Percentiles rank a stretch among this genome's conserved stretches.
These are phyloP conservation scores for Wickerhamiella spandovensis DNA, from an alignment of 805 yeast genomes.

Conservation along the genomic window DNA sequence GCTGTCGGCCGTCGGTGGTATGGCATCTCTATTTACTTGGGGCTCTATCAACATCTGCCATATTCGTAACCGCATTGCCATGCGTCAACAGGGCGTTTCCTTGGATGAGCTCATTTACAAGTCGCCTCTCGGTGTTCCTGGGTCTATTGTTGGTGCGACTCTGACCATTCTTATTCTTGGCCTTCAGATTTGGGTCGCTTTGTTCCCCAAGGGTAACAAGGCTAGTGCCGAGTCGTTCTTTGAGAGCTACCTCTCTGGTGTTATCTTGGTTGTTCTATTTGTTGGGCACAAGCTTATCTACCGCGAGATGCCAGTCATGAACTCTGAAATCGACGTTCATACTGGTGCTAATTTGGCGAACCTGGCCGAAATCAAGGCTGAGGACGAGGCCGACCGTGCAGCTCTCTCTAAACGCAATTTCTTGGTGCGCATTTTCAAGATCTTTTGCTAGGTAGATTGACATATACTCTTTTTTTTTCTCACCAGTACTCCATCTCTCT, in stretches of 20 bases:
- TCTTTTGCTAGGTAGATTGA: background rate
- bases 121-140: constrained; percentile 54
- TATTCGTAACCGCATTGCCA: constrained; percentile 50
- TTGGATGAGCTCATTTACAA: constrained; percentile 52
- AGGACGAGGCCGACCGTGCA: constrained; percentile 39
- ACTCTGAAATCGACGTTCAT: constrained; percentile 11
- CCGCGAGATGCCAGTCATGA: constrained; percentile 7
- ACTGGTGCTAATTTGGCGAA: constrained; percentile 34
- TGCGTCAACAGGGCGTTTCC: constrained; percentile 49
- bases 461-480: too few relatives aligned
- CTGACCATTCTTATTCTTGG: constrained; percentile 47
- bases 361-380: constrained; percentile 39
- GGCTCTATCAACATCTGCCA: constrained; percentile 57
- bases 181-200: constrained; percentile 72
- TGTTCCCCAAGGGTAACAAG: constrained; percentile 46
- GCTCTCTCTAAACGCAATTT: constrained; percentile 11
- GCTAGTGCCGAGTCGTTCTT: constrained; percentile 33
- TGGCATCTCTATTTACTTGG: constrained; percentile 70
- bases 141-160: constrained; percentile 50
- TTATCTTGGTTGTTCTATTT: constrained; percentile 31
- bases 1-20: constrained; percentile 65
- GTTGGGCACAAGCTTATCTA: constrained; percentile 35
- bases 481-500: too few relatives aligned
- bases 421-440: background rate
- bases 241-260: constrained; percentile 39